Conservation (phyloP, 169 alveolate genomes). For the Plasmodium berghei region DNA sequence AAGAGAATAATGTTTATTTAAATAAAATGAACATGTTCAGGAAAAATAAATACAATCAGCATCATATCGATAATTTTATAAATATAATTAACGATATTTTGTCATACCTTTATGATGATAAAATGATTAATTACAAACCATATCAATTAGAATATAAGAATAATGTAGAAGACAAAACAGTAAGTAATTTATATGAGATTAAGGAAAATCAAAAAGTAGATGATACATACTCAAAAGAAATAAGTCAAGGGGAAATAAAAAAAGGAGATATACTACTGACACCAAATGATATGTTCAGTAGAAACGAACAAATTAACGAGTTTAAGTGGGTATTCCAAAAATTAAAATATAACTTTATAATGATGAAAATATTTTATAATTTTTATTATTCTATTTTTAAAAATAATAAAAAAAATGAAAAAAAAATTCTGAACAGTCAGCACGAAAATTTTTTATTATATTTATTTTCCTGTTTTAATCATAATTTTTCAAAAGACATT, state of each 20-base stretch:
- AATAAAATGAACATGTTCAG: constrained; percentile 61
- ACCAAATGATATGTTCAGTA: neutral
- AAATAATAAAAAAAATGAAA: constrained; percentile 36
- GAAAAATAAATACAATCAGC: constrained; percentile 33
- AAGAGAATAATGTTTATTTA: neutral
- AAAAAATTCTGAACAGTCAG: constrained; percentile 63
- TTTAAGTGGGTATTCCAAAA: constrained; percentile 19
- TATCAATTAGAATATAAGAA: constrained; percentile 6
- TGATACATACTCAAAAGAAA: neutral
- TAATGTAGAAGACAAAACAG: neutral
- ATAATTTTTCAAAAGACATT: constrained; percentile 37
- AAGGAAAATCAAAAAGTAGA: too few relatives aligned
- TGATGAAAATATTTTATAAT: constrained; percentile 67
- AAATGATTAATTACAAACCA: constrained; percentile 45
- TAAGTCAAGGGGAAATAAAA: neutral
- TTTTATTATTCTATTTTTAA: constrained; percentile 34
- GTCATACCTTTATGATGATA: constrained; percentile 35
- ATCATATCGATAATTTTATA: constrained; percentile 33
- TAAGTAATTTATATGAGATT: neutral
- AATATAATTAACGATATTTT: constrained; percentile 42
- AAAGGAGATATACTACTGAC: neutral
- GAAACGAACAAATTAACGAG: neutral
- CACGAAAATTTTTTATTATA: constrained; percentile 45
- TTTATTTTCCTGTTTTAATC: constrained; percentile 62
- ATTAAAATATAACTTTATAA: constrained; percentile 41